Base-by-base conservation (phyloP, 257 asterid species). In the Apocynum venetum region DNA sequence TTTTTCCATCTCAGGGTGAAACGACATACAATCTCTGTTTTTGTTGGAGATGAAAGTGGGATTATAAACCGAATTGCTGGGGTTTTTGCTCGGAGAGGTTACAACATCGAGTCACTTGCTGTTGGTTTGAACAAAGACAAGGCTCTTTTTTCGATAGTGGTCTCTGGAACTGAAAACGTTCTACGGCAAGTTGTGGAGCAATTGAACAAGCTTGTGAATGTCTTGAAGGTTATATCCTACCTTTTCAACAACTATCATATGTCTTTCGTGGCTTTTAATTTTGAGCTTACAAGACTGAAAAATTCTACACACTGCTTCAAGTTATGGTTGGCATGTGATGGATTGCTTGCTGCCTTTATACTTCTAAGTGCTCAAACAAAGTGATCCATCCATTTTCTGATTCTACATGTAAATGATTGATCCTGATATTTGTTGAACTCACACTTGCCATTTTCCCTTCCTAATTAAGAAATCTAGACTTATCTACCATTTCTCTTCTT, bases 1-100 rank as follows among this genome's bases (percentile, higher is more conserved):
- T 75, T 70, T 73, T 55, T 75, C 40, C 63, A 60, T 83, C 71
- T 79, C 87, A 93, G 97, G 86, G 79, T 80, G 68, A 88, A 87
- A 80, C 85, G 92, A 8, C 96, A 93, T 75, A 88, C 97, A 8
- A 91, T 91, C 80, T 93, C 97, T 9, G 94, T 91, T 66, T 93
- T 89, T 75, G 97, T 91, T 84, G 97, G 97, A 80, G 97, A 93
- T 84, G 97, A 93, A 85, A 91, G 96, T 82, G 97, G 97, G 71
- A 93, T 93, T 35, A 93, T 93, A 71, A 91, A 93, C 86, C 85
- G 97, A 75, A 93, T 93, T 83, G 95, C 97, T 64, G 97, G 97
- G 55, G 97, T 91, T 35, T 89, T 93, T 87, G 97, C 97, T 79
- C 91, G 97, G 68, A 88, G 96, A 74, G 97, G 97, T 67, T 93